Evolutionary conservation across 2,329 filamentous ascomycete genomes (phyloP).

Genomic region (Pseudogymnoascus sp.): DNA sequence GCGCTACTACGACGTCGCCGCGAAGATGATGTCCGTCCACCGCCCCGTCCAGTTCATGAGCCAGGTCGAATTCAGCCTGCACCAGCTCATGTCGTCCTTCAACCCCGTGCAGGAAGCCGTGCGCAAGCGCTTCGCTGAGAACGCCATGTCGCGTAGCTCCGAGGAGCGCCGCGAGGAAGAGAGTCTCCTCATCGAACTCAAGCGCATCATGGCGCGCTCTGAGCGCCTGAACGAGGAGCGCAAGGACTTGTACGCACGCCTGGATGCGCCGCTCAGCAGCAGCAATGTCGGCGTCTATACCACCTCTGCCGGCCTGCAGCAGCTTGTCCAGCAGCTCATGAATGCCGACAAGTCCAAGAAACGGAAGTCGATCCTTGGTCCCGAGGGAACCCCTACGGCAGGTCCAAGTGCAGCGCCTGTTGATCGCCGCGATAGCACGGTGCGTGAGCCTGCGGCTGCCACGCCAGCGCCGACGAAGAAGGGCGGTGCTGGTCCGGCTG

Average conservation of each 20-base stretch:
- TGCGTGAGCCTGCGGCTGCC: constrained; percentile 27
- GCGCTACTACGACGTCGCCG: constrained; percentile 80
- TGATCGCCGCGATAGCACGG: constrained; percentile 29
- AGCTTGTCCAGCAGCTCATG: constrained; percentile 74
- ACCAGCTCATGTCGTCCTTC: constrained; percentile 82
- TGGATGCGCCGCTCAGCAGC: constrained; percentile 70
- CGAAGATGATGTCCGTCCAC: constrained; percentile 70
- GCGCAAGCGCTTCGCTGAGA: constrained; percentile 77
- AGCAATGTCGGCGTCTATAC: constrained; percentile 69
- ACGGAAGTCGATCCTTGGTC: constrained; percentile 60
- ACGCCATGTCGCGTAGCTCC: constrained; percentile 67
- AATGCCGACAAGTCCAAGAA: constrained; percentile 84
- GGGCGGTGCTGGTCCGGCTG: constrained; percentile 31
- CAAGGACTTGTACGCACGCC: constrained; percentile 73
- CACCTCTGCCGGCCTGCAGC: constrained; percentile 69
- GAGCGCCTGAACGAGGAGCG: constrained; percentile 83
- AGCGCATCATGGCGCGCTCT: constrained; percentile 80
- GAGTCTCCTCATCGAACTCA: constrained; percentile 78
- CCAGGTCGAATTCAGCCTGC: constrained; percentile 68
- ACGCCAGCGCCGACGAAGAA: constrained; percentile 29
- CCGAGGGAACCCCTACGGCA: constrained; percentile 42
- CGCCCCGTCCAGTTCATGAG: constrained; percentile 84
- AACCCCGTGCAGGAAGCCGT: constrained; percentile 69
- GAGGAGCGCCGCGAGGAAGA: constrained; percentile 92
- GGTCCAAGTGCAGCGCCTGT: constrained; percentile 26